These are phyloP conservation scores for Trypanosomatidae sp. DNA, from an alignment of 208 protist species.

Conservation along the genomic window DNA sequence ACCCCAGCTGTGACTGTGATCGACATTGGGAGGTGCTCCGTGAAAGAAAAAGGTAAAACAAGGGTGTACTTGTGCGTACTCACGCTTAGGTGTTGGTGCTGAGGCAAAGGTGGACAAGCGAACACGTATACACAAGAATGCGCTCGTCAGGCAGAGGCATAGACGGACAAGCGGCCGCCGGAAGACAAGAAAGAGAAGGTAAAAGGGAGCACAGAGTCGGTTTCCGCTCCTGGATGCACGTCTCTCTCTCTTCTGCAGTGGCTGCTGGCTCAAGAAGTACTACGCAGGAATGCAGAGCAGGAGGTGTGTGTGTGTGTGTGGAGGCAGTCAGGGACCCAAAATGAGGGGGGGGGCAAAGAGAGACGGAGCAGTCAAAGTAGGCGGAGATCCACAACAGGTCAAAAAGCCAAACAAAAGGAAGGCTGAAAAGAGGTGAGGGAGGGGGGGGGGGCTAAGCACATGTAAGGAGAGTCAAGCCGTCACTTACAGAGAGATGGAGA, in stretches of 20 bases:
- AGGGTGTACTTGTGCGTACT: background rate
- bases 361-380: background rate
- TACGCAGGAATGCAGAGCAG: background rate
- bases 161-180: background rate
- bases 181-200: background rate
- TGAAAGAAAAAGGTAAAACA: background rate
- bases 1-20: background rate
- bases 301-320: constrained; percentile 2
- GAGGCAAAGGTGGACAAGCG: background rate
- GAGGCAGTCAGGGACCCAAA: background rate
- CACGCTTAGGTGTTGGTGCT: background rate
- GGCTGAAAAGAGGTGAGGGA: background rate
- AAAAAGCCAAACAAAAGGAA: background rate
- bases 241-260: background rate
- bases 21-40: background rate
- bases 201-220: background rate
- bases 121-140: background rate
- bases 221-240: background rate
- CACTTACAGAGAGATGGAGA: background rate
- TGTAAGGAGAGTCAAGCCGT: background rate
- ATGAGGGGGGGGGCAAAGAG: background rate
- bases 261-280: background rate
- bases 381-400: background rate
- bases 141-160: background rate
- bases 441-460: background rate